Conservation (phyloP, 805 yeast species). For the Suhomyces tanzawaensis region DNA sequence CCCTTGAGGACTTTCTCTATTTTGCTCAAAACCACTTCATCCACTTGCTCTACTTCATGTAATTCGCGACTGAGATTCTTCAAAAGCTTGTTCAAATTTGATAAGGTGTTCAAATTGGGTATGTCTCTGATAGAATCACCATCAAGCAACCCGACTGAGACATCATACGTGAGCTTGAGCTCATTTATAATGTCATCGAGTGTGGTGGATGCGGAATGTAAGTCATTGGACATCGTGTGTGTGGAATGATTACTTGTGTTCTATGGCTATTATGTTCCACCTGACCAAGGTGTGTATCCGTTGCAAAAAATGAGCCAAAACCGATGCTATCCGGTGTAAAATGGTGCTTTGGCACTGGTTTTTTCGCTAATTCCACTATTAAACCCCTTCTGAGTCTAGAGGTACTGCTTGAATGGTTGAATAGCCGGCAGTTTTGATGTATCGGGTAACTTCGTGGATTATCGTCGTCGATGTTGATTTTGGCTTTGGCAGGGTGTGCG, state of each 20-base stretch:
- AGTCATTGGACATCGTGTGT: slow-evolving; percentile 2
- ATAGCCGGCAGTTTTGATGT: no score
- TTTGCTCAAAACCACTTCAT: slow-evolving; percentile 22
- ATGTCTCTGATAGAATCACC: slow-evolving; percentile 51
- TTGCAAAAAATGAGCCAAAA: no score
- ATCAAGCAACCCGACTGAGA: slow-evolving; percentile 56
- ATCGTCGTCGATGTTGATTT: neutral
- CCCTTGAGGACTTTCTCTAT: slow-evolving; percentile 13
- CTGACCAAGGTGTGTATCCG: no score
- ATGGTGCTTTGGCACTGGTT: no score
- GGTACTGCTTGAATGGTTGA: no score
- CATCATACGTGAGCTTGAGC: slow-evolving; percentile 54
- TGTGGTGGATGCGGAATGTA: slow-evolving; percentile 36
- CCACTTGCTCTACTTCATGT: slow-evolving; percentile 30
- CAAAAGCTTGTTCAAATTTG: slow-evolving; percentile 45
- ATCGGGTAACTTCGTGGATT: no score
- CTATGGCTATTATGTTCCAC: no score
- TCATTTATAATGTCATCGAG: slow-evolving; percentile 53
- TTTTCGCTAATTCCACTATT: no score
- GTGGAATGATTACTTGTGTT: no score
- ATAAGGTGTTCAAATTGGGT: slow-evolving; percentile 42
- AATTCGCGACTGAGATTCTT: slow-evolving; percentile 40
- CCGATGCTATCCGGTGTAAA: no score
- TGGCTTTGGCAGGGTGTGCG: no score
- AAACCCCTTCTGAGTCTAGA: no score